A percentile compares a stretch with the other conserved stretches of the same genome.
phyloP scores from a whole-genome alignment of 495 filamentous ascomycete genomes.

The Penicillium argentinense region DNA sequence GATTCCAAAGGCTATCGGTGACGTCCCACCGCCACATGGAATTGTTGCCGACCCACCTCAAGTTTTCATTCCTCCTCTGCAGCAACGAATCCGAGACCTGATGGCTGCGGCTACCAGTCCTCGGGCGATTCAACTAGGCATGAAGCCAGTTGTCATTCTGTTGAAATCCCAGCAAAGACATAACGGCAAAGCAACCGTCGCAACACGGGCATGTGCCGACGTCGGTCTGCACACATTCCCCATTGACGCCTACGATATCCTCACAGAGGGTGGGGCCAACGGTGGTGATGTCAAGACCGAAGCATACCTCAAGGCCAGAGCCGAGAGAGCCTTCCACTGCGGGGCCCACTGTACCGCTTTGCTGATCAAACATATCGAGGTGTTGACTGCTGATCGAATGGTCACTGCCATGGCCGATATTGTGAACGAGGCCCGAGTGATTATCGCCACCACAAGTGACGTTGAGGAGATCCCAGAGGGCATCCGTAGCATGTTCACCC shows the following conservation, averaged over 20 bases:
- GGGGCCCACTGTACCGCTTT: constrained; percentile 80
- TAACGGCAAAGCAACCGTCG: constrained; percentile 83
- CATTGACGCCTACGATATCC: constrained; percentile 89
- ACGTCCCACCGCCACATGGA: constrained; percentile 40
- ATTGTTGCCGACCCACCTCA: constrained; percentile 46
- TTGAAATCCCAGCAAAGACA: constrained; percentile 86
- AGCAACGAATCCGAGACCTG: constrained; percentile 78
- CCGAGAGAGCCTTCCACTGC: constrained; percentile 85
- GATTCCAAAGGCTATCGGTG: constrained; percentile 41
- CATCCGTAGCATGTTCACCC: constrained; percentile 86
- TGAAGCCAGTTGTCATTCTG: constrained; percentile 86
- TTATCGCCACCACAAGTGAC: constrained; percentile 92
- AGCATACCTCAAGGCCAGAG: constrained; percentile 80
- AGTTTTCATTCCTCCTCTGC: constrained; percentile 62
- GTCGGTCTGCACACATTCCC: constrained; percentile 87
- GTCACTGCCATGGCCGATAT: constrained; percentile 78
- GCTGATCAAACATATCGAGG: constrained; percentile 83
- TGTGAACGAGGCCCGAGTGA: constrained; percentile 66
- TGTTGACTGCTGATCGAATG: constrained; percentile 87
- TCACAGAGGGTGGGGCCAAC: constrained; percentile 82
- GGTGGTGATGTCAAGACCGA: constrained; percentile 92
- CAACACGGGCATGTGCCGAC: constrained; percentile 75
- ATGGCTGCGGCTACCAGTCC: constrained; percentile 86
- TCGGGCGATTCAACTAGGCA: constrained; percentile 77
- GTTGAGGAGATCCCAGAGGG: constrained; percentile 91